phyloP scores from a whole-genome alignment of 306 rosid species.

The Lathyrus aphaca region DNA sequence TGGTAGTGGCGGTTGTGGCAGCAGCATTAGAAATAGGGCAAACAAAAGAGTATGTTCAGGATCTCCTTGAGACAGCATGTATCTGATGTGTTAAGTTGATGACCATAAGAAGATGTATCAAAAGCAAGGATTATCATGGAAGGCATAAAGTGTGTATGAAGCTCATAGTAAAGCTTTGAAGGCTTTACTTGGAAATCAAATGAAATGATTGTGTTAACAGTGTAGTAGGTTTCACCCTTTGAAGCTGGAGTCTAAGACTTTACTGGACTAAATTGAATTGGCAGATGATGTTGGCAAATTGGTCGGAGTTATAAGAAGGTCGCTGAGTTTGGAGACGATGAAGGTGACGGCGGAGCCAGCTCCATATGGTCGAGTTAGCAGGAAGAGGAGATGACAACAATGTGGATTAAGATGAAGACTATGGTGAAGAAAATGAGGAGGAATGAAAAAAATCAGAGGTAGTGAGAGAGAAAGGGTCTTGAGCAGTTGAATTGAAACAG shows the following conservation, averaged over 20 bases:
- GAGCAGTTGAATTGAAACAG: no score
- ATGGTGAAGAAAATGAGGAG: no score
- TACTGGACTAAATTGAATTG: conserved; percentile 74
- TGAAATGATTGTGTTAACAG: conserved; percentile 94
- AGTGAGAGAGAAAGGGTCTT: no score
- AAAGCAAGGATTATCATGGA: conserved; percentile 82
- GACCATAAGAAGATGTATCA: conserved; percentile 77
- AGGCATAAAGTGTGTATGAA: conserved; percentile 81
- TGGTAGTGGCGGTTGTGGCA: no score
- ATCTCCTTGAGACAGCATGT: conserved; percentile 58
- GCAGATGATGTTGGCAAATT: no score
- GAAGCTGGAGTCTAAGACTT: conserved; percentile 86
- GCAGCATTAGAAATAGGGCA: conserved; percentile 30
- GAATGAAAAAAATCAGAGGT: no score
- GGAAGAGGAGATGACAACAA: no score
- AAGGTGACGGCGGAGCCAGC: no score
- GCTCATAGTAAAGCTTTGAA: conserved; percentile 77
- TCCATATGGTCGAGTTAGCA: no score
- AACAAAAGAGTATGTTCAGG: conserved; percentile 70
- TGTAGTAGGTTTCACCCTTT: conserved; percentile 91
- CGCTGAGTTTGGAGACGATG: no score
- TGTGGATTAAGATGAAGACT: no score
- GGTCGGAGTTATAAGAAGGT: no score
- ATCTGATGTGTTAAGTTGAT: conserved; percentile 88
- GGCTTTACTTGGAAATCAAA: conserved; percentile 63